phyloP scores from a whole-genome alignment of 345 rosid genomes.

The Moringa oleifera region DNA sequence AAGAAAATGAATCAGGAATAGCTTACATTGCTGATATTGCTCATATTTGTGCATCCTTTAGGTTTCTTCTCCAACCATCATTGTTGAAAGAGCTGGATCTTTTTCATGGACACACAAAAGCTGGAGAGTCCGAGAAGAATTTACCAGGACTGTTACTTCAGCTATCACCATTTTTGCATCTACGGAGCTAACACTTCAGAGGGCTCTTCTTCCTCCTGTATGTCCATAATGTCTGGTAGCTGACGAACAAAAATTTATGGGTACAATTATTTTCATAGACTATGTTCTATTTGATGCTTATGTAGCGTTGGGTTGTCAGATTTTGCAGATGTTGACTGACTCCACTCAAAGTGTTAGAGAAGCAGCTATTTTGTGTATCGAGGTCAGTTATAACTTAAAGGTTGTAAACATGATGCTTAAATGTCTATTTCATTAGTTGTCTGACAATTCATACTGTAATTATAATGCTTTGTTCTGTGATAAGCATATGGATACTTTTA shows the following conservation, averaged over 20 bases:
- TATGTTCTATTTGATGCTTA: too few relatives aligned
- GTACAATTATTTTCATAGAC: slow-evolving; percentile 1
- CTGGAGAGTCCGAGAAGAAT: slow-evolving; percentile 98
- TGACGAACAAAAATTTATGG: too few relatives aligned
- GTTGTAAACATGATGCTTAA: too few relatives aligned
- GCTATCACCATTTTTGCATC: slow-evolving; percentile 87
- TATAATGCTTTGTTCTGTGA: too few relatives aligned
- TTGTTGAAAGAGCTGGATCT: slow-evolving; percentile 96
- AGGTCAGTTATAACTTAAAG: too few relatives aligned
- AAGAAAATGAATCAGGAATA: too few relatives aligned
- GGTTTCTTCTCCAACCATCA: slow-evolving; percentile 98
- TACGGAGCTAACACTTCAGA: slow-evolving; percentile 94
- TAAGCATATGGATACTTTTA: too few relatives aligned
- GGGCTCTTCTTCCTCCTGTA: slow-evolving; percentile 94
- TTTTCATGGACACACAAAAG: slow-evolving; percentile 93
- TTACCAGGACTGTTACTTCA: slow-evolving; percentile 88
- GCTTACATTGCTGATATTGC: too few relatives aligned
- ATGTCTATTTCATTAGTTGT: too few relatives aligned
- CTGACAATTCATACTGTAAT: too few relatives aligned
- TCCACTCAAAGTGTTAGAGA: slow-evolving; percentile 85
- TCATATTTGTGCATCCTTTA: slow-evolving; percentile 12
- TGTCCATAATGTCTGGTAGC: slow-evolving; percentile 13
- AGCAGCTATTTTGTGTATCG: slow-evolving; percentile 87
- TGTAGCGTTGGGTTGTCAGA: too few relatives aligned
- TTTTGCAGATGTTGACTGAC: slow-evolving; percentile 90